Evolutionary conservation across 208 protist species (phyloP), one percentile per base, ranked within the genome.

Genomic region (Leishmania guyanensis): DNA sequence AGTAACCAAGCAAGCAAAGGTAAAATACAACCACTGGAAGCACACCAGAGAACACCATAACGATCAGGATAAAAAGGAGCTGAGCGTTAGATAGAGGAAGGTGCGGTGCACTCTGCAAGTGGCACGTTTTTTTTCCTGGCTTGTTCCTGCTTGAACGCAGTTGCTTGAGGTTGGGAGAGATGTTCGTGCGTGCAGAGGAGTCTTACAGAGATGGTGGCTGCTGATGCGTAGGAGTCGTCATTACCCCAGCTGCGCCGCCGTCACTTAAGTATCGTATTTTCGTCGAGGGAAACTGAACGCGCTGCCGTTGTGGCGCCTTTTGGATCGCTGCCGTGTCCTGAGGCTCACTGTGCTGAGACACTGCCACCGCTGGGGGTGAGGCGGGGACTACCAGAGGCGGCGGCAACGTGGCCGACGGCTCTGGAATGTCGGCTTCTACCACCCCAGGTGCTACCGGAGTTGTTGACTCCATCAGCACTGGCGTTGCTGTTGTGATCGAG

Each of bases 221-320:
- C 73, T 50, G 75, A 56, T 66, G 54, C 53, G 69, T 10, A 20
- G 33, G 53, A 33, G 50, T 54, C 36, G 26, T 3, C 39, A 12
- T 60, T 50, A 5, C 54, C 4, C 36, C 16, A 39, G 5, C 1
- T 54, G 68, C 8, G 17, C 33, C 56, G 20, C 46, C 22, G 14
- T 78, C 82, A 26, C 36, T 17, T 5, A 81, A 33, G 54, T 85
- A 81, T 33, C 82, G 76, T 26, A 85, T 81, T 22, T 66, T 85
- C 14, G 77, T 54, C 5, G 82, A 81, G 6, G 82, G 82, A 85
- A 85, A 85, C 43, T 81, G 54, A 29, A 85, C 77, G 46, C 82
- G 76, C 3, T 56, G 20, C 5, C 64, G 78, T 33, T 36, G 70
- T 62, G 62, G 48, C 60, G 53, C 71, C 60, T 43, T 29, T 9